Evolutionary conservation across 2,329 filamentous ascomycete genomes (phyloP), one percentile per base, ranked within the genome.

Genomic region (Hymenoscyphus fraxineus): DNA sequence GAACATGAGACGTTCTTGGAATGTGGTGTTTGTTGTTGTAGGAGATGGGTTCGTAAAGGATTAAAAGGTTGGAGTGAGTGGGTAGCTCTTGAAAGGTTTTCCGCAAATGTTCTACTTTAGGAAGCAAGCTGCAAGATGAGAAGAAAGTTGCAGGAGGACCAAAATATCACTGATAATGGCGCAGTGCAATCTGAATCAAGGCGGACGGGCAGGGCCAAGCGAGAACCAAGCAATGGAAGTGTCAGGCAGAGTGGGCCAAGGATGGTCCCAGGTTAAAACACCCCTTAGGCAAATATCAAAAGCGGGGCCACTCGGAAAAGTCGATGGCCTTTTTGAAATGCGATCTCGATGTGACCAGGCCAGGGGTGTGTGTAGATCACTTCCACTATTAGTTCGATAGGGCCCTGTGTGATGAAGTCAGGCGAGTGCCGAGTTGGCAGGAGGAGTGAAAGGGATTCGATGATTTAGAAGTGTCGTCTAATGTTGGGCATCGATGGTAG

Each of bases 161-260:
- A 54, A 54, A 54, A 54, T 54, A 54, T 54, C 47, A 54, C 22
- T 54, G 47, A 54, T 54, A 54, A 54, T 54, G 47, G 44, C 44
- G 44, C 44, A 54, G 44, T 51, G n/a, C 44, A 51, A 22, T 54
- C 10, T 27, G 47, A 54, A 54, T 54, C 47, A 54, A 54, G 47
- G 47, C 19, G 19, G 47, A 54, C 47, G 19, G 27, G 47, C 47
- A 54, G 47, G 12, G 44, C 44, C 44, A 51, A 51, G 44, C 9
- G 35, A 35, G 35, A 10, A 22, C 22, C 6, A 51, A 47, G 44
- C 44, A 47, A 19, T 35, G 16, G 7, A 22, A 51, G 19, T 54
- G 47, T 27, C 47, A 54, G 19, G 47, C 47, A 54, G 22, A 54
- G 47, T 12, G 19, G 47, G 47, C 19, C 47, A 54, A 54, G 47